Evolutionary conservation across 2,329 filamentous ascomycete species (phyloP).

Genomic region (Scorias spongiosa): DNA sequence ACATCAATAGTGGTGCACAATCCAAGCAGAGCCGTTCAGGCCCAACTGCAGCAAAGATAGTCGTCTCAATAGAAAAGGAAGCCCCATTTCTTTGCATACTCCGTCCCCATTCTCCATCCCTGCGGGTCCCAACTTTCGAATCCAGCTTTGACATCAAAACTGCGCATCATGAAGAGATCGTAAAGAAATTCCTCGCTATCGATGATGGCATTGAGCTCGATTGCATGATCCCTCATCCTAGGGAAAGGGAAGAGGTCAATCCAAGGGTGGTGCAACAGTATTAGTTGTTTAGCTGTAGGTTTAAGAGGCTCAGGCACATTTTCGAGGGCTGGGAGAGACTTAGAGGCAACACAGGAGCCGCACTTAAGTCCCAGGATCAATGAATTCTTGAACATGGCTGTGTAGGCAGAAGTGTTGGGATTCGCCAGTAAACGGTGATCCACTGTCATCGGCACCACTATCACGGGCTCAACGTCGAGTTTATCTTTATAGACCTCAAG

Average conservation of each 20-base stretch:
- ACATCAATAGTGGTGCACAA: neutral
- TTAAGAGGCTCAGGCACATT: conserved; percentile 11
- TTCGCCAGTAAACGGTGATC: neutral
- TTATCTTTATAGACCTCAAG: neutral
- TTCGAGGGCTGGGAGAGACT: conserved; percentile 10
- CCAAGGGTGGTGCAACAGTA: conserved; percentile 22
- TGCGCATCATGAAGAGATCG: conserved; percentile 20
- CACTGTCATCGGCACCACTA: neutral
- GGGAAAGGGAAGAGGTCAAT: conserved; percentile 29
- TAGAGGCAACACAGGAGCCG: conserved; percentile 10
- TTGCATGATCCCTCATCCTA: conserved; percentile 25
- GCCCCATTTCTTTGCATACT: conserved; percentile 24
- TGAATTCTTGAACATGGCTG: conserved; percentile 20
- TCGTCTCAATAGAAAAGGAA: conserved; percentile 14
- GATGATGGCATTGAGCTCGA: conserved; percentile 13
- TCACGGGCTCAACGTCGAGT: neutral
- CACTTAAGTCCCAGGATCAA: conserved; percentile 18
- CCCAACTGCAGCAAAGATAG: neutral
- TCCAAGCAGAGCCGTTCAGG: neutral
- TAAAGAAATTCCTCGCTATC: conserved; percentile 24
- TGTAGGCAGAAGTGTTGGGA: conserved; percentile 2
- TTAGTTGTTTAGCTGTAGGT: conserved; percentile 22
- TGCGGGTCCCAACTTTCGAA: conserved; percentile 19
- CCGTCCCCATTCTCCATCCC: conserved; percentile 21
- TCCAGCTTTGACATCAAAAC: conserved; percentile 19